Evolutionary conservation across 2,329 filamentous ascomycete species (phyloP).

Genomic region (Nemania sp.): DNA sequence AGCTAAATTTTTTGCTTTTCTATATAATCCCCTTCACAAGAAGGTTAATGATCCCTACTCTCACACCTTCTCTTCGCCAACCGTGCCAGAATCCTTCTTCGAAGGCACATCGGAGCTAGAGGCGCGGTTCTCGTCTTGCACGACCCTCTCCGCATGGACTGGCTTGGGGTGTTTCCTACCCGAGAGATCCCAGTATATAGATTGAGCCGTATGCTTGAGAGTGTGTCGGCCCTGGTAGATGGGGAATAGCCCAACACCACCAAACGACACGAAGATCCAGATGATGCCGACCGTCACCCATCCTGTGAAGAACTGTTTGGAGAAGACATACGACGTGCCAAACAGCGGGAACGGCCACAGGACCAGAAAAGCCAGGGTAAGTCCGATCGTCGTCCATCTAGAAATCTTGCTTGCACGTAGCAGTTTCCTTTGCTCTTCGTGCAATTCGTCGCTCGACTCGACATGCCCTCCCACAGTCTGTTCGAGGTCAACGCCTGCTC

Average conservation of each 20-base stretch:
- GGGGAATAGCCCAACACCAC: slow-evolving; percentile 84
- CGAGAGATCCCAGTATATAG: slow-evolving; percentile 71
- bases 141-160: slow-evolving; percentile 47
- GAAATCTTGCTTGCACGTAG: slow-evolving; percentile 54
- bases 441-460: slow-evolving; percentile 50
- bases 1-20: background rate
- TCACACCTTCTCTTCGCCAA: slow-evolving; percentile 25
- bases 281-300: slow-evolving; percentile 83
- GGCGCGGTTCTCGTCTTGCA: slow-evolving; percentile 36
- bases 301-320: slow-evolving; percentile 83
- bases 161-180: slow-evolving; percentile 54
- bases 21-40: background rate
- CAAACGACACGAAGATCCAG: slow-evolving; percentile 80
- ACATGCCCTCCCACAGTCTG: slow-evolving; percentile 62
- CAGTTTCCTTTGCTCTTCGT: slow-evolving; percentile 44
- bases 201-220: slow-evolving; percentile 69
- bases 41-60: background rate
- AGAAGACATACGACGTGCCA: slow-evolving; percentile 83
- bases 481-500: slow-evolving; percentile 74
- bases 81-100: slow-evolving; percentile 31
- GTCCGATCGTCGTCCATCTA: slow-evolving; percentile 64
- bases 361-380: slow-evolving; percentile 79
- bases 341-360: slow-evolving; percentile 96
- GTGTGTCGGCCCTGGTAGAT: slow-evolving; percentile 82
- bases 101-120: slow-evolving; percentile 37